Base-by-base conservation (phyloP, 192 early-diverging fungal species). In the Coemansia sp. region DNA sequence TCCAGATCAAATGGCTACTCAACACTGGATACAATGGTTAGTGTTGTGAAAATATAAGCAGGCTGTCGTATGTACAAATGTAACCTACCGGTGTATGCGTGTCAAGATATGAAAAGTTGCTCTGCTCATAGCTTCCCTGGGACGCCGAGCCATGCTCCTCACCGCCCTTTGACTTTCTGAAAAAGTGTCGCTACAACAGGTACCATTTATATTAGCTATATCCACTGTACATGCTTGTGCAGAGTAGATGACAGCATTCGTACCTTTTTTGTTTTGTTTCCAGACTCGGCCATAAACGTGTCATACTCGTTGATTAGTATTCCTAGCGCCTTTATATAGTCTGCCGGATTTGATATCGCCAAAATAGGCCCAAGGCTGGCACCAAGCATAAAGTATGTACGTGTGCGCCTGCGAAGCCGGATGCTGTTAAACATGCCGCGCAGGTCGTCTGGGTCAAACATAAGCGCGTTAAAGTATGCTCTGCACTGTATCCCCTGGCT, bases 331-430 rank as follows among this genome's bases (percentile, higher is more conserved):
- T 86, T 86, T 3, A 87, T 76, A 64, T 86, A 89, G 65, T 89
- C 88, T 5, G 71, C 59, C 10, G 86, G 81, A 22, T 84, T 87
- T 2, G 78, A 83, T 53, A 87, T 86, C 36, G 86, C 86, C 23
- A 89, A 67, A 58, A 89, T 85, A 4, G 84, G 83, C 15, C 85
- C 87, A 22, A 89, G 69, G 34, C 86, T 87, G 10, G 81, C 62
- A n/a, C 87, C 87, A 11, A 89, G 80, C 57, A 83, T 85, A 71
- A 86, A 87, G 70, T 87, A 89, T 22, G 84, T 76, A 17, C 75
- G 79, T 34, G 87, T 84, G 37, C 80, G 74, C 59, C 76, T 75
- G 47, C 80, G 74, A 20, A 82, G 59, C 44, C 74, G 60, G 21
- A 74, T 71, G 65, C 68, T 73, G 53, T 77, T 77, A 34, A 76